Conservation (phyloP, 2,329 filamentous ascomycete genomes). For the Pseudogymnoascus sp. region DNA sequence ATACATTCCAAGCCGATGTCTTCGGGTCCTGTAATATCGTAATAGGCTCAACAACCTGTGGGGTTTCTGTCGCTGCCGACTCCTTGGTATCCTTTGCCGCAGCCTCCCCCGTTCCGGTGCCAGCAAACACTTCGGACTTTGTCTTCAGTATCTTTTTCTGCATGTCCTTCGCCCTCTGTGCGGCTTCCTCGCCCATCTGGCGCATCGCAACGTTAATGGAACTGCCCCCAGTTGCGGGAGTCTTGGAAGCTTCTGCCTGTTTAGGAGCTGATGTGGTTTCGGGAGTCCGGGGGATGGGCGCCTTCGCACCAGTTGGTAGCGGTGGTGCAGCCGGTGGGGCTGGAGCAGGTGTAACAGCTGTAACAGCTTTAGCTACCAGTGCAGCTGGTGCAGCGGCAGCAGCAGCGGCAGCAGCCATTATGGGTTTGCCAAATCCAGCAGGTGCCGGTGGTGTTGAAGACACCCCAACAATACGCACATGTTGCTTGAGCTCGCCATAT, state of each 20-base stretch:
- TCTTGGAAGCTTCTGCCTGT: constrained; percentile 12
- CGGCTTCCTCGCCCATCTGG: constrained; percentile 57
- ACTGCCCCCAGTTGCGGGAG: constrained; percentile 18
- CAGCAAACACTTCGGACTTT: background rate
- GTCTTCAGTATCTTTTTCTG: constrained; percentile 31
- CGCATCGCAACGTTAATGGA: constrained; percentile 38
- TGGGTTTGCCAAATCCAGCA: background rate
- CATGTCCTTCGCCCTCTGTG: constrained; percentile 53
- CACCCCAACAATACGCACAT: constrained; percentile 54
- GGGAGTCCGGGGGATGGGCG: constrained; percentile 15
- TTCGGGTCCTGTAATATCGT: constrained; percentile 2
- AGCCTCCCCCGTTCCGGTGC: constrained; percentile 17
- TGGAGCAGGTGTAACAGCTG: constrained; percentile 9
- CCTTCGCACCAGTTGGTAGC: constrained; percentile 12
- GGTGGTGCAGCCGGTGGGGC: constrained; percentile 18
- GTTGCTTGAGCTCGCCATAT: constrained; percentile 86
- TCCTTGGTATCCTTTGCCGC: constrained; percentile 13
- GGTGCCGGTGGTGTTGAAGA: constrained; percentile 29
- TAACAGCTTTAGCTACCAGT: constrained; percentile 20
- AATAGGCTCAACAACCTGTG: background rate
- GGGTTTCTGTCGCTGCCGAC: background rate
- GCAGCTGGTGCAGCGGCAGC: constrained; percentile 22
- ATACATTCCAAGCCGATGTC: background rate
- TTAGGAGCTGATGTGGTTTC: constrained; percentile 19
- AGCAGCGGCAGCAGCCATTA: constrained; percentile 14